These are phyloP conservation scores for Fusarium miscanthi DNA, from an alignment of 2,329 filamentous ascomycete genomes.

Conservation along the genomic window DNA sequence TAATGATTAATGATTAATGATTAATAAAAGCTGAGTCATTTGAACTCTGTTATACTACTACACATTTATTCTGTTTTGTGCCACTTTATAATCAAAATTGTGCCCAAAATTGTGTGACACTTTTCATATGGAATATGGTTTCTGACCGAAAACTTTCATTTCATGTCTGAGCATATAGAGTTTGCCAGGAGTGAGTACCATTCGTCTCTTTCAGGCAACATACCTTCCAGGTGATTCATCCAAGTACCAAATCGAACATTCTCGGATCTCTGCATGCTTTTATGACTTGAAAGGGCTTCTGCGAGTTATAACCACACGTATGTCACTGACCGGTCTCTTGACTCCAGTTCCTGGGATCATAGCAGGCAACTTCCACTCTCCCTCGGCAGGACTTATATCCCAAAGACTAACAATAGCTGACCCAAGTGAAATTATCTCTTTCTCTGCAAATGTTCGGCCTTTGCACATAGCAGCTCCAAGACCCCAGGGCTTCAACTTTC, in stretches of 20 bases:
- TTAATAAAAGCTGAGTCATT: background rate
- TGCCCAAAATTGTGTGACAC: no score
- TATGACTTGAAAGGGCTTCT: background rate
- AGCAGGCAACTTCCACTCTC: conserved; percentile 23
- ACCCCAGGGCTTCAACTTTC: conserved; percentile 40
- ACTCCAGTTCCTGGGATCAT: conserved; percentile 28
- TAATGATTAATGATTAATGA: background rate
- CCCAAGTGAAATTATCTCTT: conserved; percentile 32
- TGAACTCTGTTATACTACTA: background rate
- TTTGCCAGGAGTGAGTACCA: background rate
- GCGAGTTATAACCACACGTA: conserved; percentile 36
- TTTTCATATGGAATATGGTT: background rate
- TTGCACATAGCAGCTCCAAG: conserved; percentile 39
- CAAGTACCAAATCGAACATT: background rate
- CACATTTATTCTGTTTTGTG: background rate
- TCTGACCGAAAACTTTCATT: background rate
- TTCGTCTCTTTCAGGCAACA: background rate
- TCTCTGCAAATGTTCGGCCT: conserved; percentile 43
- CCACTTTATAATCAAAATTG: background rate
- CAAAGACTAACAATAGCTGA: conserved; percentile 33
- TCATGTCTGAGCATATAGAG: background rate
- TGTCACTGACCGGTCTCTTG: conserved; percentile 23
- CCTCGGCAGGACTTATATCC: conserved; percentile 21
- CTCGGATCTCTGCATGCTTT: no score
- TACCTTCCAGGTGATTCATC: background rate